Conservation (phyloP, 2,329 filamentous ascomycete genomes). For the Aspergillus texensis region DNA sequence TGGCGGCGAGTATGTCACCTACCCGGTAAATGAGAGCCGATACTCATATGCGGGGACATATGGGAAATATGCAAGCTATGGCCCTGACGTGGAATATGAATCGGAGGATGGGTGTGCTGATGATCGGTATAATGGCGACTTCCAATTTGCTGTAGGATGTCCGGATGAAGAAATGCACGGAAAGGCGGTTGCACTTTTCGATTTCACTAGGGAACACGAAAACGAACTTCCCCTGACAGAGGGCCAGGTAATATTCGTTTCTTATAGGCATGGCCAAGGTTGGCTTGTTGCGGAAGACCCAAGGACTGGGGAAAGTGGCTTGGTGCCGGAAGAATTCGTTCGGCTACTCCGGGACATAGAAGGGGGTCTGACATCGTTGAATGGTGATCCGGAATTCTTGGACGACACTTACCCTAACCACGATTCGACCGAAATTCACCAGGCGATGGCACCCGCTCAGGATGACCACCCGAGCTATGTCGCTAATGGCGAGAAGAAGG, state of each 20-base stretch:
- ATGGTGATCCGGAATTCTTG: slow-evolving; percentile 54
- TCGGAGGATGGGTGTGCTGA: slow-evolving; percentile 58
- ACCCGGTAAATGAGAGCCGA: slow-evolving; percentile 66
- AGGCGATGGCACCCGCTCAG: slow-evolving; percentile 35
- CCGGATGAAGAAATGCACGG: slow-evolving; percentile 98
- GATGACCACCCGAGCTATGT: slow-evolving; percentile 23
- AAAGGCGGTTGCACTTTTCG: slow-evolving; percentile 91
- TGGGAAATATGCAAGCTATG: slow-evolving; percentile 42
- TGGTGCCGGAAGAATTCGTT: slow-evolving; percentile 97
- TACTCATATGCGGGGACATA: slow-evolving; percentile 55
- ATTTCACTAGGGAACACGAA: slow-evolving; percentile 93
- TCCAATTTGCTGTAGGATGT: slow-evolving; percentile 91
- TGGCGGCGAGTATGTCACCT: slow-evolving; percentile 79
- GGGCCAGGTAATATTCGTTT: slow-evolving; percentile 95
- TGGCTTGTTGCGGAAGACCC: slow-evolving; percentile 98
- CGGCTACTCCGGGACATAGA: slow-evolving; percentile 90
- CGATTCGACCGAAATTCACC: slow-evolving; percentile 52
- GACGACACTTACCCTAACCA: slow-evolving; percentile 57
- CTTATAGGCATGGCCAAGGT: slow-evolving; percentile 92
- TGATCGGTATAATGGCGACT: slow-evolving; percentile 81
- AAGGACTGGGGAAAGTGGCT: slow-evolving; percentile 86
- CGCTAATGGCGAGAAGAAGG: slow-evolving; percentile 29
- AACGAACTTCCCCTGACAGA: slow-evolving; percentile 92
- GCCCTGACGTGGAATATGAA: slow-evolving; percentile 35
- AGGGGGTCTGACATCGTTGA: slow-evolving; percentile 76